Evolutionary conservation across 371 early-diverging fungal species (phyloP).

Genomic region (Circinella minor): DNA sequence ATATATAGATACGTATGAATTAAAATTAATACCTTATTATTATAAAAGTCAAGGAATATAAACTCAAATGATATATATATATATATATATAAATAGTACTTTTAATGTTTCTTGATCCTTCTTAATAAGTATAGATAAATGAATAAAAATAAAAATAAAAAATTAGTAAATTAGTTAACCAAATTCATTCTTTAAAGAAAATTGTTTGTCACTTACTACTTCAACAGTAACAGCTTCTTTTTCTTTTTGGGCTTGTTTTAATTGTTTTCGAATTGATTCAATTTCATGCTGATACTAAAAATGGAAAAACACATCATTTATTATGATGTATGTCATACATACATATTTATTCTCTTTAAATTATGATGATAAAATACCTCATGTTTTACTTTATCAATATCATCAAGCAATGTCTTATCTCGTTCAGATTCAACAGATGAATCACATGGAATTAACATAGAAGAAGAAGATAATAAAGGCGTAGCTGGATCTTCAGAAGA

Average conservation of each 20-base stretch:
- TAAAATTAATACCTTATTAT: background rate
- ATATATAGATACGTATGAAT: background rate
- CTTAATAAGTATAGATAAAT: background rate
- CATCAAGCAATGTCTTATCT: constrained; percentile 6
- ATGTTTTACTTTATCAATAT: constrained; percentile 5
- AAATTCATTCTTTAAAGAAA: no score
- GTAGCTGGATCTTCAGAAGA: constrained; percentile 13
- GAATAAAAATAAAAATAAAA: no score
- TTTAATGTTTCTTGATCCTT: constrained; percentile 7
- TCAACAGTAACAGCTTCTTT: constrained; percentile 1
- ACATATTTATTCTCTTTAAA: background rate
- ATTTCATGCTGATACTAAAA: constrained; percentile 14
- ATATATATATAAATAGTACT: background rate
- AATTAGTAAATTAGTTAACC: no score
- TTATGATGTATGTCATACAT: no score
- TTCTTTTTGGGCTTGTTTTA: constrained; percentile 12
- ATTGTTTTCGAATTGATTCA: background rate
- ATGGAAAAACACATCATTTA: background rate
- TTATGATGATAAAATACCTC: constrained; percentile 1
- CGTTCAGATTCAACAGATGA: constrained; percentile 22
- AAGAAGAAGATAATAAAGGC: constrained; percentile 27
- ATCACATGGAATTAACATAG: constrained; percentile 26
- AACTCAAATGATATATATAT: background rate
- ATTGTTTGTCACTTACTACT: background rate
- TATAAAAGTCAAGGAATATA: background rate